phyloP scores from a whole-genome alignment of 2,329 filamentous ascomycete species.

The Cladosporium velox region DNA sequence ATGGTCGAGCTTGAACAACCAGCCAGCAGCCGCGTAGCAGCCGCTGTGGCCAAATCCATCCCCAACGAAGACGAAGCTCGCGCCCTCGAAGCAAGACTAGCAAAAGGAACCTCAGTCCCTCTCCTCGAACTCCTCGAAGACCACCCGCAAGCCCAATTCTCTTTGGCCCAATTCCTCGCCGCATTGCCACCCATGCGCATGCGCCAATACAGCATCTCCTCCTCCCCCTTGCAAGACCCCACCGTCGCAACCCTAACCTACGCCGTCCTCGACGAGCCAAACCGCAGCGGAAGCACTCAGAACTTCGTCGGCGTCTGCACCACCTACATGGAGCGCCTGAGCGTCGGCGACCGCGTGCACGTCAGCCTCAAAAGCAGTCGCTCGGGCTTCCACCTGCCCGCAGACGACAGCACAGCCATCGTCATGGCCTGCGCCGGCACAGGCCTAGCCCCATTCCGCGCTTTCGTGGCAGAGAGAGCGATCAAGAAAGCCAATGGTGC shows the following conservation, averaged over 20 bases:
- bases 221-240: slow-evolving; percentile 40
- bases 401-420: slow-evolving; percentile 46
- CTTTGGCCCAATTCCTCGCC: slow-evolving; percentile 65
- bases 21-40: not conserved
- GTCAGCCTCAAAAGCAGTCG: slow-evolving; percentile 41
- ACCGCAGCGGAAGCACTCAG: slow-evolving; percentile 45
- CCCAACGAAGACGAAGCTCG: slow-evolving; percentile 21
- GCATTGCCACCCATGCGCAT: slow-evolving; percentile 72
- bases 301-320: slow-evolving; percentile 42
- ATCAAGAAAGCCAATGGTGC: slow-evolving; percentile 48
- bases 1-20: slow-evolving; percentile 73
- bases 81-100: not conserved
- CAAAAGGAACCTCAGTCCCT: not conserved
- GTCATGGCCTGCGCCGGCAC: slow-evolving; percentile 56
- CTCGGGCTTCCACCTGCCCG: slow-evolving; percentile 51
- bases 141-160: slow-evolving; percentile 58
- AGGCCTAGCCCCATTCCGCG: slow-evolving; percentile 50
- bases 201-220: slow-evolving; percentile 30
- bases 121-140: slow-evolving; percentile 68
- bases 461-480: slow-evolving; percentile 45
- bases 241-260: slow-evolving; percentile 43
- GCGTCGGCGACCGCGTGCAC: slow-evolving; percentile 57
- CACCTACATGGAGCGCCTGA: slow-evolving; percentile 41
- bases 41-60: slow-evolving; percentile 50
- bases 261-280: slow-evolving; percentile 52